phyloP scores from a whole-genome alignment of 495 filamentous ascomycete genomes.

The Trichocladium uniseriatum region DNA sequence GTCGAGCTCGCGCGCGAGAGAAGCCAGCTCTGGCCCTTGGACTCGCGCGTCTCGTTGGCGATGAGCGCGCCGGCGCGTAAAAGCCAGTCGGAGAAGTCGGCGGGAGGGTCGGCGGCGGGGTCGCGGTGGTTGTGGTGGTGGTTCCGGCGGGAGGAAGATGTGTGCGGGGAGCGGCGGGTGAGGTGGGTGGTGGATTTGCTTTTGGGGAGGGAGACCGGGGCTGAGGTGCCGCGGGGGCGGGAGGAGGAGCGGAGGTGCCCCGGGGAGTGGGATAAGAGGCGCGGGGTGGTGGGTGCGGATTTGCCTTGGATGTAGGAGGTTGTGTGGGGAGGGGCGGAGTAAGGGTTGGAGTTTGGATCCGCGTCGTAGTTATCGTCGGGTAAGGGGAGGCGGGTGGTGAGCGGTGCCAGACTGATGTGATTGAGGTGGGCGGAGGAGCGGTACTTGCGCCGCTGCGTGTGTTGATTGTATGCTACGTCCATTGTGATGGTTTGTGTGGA shows the following conservation, averaged over 20 bases:
- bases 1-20: constrained; percentile 63
- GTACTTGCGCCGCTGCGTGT: constrained; percentile 38
- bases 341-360: constrained; percentile 7
- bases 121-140: not conserved
- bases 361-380: constrained; percentile 41
- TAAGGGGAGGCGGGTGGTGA: constrained; percentile 57
- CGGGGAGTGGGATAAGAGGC: constrained; percentile 46
- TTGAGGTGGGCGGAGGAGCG: constrained; percentile 38
- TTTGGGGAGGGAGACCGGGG: constrained; percentile 24
- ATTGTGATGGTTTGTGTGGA: constrained; percentile 28
- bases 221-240: constrained; percentile 15
- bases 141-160: constrained; percentile 10
- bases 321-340: constrained; percentile 16
- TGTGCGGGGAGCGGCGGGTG: constrained; percentile 25
- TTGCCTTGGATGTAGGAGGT: constrained; percentile 45
- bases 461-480: constrained; percentile 46
- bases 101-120: not conserved
- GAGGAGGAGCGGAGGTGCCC: constrained; percentile 28
- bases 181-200: constrained; percentile 41
- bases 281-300: constrained; percentile 49
- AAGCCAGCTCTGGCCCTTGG: constrained; percentile 74
- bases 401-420: constrained; percentile 52
- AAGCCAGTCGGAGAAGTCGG: constrained; percentile 52
- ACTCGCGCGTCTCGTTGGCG: constrained; percentile 59
- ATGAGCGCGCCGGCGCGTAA: constrained; percentile 62